Evolutionary conservation across 768 basidiomycete genomes (phyloP).

Genomic region (Auriscalpium vulgare): DNA sequence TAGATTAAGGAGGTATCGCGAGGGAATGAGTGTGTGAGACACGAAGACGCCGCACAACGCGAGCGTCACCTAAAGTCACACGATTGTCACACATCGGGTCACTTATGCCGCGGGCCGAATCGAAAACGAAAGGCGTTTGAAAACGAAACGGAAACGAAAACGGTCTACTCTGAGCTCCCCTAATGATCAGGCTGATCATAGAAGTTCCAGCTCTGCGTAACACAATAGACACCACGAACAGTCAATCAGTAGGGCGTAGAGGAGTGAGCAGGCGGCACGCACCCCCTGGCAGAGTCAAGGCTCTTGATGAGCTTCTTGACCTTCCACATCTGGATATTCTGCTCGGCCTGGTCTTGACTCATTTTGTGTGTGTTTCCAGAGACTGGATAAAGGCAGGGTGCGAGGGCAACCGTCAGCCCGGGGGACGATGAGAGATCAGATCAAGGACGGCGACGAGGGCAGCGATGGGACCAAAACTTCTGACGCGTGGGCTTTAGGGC

Average conservation of each 20-base stretch:
- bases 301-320: slow-evolving; percentile 99
- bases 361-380: slow-evolving; percentile 34
- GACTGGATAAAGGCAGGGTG: not conserved
- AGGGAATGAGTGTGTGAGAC: no score
- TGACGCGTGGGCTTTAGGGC: not conserved
- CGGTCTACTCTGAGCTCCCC: no score
- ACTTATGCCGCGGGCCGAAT: no score
- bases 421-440: slow-evolving; percentile 2
- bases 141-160: no score
- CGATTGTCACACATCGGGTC: no score
- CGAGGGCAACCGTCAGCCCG: not conserved
- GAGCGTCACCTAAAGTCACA: no score
- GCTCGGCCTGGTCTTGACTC: slow-evolving; percentile 83
- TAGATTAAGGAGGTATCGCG: no score
- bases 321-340: slow-evolving; percentile 98
- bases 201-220: slow-evolving; percentile 81
- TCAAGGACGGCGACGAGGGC: not conserved
- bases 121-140: no score
- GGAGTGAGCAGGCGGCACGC: slow-evolving; percentile 10
- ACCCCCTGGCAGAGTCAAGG: slow-evolving; percentile 91
- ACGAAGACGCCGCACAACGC: no score
- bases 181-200: slow-evolving; percentile 98
- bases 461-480: not conserved
- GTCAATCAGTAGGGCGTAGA: not conserved
- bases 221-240: slow-evolving; percentile 14